Evolutionary conservation across 768 basidiomycete genomes (phyloP).

Genomic region (Calocybe indica): DNA sequence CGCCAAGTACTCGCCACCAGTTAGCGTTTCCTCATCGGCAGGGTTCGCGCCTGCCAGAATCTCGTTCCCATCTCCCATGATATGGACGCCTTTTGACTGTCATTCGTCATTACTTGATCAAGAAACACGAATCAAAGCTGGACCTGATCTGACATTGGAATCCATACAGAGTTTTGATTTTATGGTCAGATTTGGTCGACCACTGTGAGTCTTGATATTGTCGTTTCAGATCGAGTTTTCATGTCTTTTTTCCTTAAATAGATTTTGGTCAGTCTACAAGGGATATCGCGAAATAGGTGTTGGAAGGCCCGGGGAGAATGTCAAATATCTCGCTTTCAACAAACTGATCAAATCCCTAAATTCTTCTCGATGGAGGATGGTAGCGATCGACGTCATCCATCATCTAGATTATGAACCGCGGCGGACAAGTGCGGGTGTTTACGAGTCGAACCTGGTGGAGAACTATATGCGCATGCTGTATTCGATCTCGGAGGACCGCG

Average conservation of each 20-base stretch:
- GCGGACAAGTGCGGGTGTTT: background rate
- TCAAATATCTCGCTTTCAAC: background rate
- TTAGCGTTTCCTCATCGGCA: background rate
- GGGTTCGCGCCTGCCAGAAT: background rate
- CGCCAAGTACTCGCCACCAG: background rate
- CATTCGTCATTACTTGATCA: background rate
- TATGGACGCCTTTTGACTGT: background rate
- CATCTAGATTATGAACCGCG: constrained; percentile 10
- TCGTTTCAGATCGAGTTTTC: background rate
- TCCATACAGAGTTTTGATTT: background rate
- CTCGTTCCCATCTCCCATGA: background rate
- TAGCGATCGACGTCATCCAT: constrained; percentile 9
- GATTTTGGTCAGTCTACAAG: too few species aligned
- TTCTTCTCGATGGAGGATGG: too few species aligned
- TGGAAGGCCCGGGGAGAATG: background rate
- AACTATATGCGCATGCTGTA: constrained; percentile 14
- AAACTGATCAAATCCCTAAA: too few species aligned
- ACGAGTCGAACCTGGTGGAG: constrained; percentile 10
- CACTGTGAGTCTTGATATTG: background rate
- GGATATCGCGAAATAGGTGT: too few species aligned
- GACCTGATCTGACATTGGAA: background rate
- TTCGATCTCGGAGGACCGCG: constrained; percentile 11
- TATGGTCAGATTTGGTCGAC: background rate
- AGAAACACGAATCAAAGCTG: background rate
- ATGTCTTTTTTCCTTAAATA: background rate